phyloP scores from a whole-genome alignment of 2,329 filamentous ascomycete genomes.

The Penicillium sp. region DNA sequence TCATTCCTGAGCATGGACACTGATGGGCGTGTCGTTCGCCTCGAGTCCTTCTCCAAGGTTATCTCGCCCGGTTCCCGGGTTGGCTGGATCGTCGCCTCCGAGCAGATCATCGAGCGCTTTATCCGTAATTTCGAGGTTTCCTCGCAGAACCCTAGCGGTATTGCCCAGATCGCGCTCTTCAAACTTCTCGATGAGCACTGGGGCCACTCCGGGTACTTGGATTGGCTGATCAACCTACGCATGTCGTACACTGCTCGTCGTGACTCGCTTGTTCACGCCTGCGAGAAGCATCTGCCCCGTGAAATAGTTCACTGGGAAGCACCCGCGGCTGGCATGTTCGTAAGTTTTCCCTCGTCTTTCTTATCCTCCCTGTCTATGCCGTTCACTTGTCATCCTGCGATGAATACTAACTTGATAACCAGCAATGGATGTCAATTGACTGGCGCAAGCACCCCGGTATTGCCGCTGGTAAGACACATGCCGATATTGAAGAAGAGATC shows the following conservation, averaged over 20 bases:
- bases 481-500: constrained; percentile 74
- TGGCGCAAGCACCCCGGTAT: constrained; percentile 45
- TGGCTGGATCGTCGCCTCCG: constrained; percentile 86
- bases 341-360: constrained; percentile 47
- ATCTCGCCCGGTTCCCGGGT: constrained; percentile 75
- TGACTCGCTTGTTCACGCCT: constrained; percentile 73
- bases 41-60: constrained; percentile 94
- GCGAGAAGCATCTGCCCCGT: constrained; percentile 70
- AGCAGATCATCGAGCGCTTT: constrained; percentile 80
- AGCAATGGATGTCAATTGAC: constrained; percentile 50
- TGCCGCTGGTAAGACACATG: constrained; percentile 35
- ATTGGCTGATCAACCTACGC: constrained; percentile 82
- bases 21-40: constrained; percentile 82
- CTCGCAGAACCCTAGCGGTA: constrained; percentile 80
- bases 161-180: constrained; percentile 79
- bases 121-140: constrained; percentile 77
- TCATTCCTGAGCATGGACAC: constrained; percentile 75
- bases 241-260: constrained; percentile 76
- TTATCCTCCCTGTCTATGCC: not conserved
- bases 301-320: constrained; percentile 76
- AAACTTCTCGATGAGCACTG: constrained; percentile 91
- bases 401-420: constrained; percentile 3
- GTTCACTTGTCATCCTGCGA: not conserved
- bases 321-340: constrained; percentile 91
- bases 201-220: constrained; percentile 86